Conservation (phyloP, 768 basidiomycete species). For the Chalciporus piperatus region DNA sequence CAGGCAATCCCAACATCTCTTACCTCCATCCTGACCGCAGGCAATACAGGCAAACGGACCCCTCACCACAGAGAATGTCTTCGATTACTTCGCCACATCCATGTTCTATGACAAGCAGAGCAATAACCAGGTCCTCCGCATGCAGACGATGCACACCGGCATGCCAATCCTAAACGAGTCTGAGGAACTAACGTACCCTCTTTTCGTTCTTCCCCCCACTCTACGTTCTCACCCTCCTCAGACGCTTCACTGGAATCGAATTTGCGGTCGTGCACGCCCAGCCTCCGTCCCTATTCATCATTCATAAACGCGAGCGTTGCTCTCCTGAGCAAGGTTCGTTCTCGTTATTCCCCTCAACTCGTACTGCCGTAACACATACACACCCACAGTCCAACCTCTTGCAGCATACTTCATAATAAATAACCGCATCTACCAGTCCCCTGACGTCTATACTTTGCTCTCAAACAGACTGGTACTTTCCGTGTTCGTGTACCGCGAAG, state of each 20-base stretch:
- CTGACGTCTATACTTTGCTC: constrained; percentile 78
- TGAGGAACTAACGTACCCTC: constrained; percentile 76
- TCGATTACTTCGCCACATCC: constrained; percentile 87
- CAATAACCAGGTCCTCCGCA: constrained; percentile 87
- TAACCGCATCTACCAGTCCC: constrained; percentile 85
- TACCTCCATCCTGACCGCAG: no score
- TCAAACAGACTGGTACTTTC: constrained; percentile 74
- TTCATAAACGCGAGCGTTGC: constrained; percentile 83
- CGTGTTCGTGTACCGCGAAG: neutral
- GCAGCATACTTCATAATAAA: constrained; percentile 87
- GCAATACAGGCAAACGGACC: constrained; percentile 66
- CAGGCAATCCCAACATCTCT: constrained; percentile 13
- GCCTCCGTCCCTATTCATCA: constrained; percentile 80
- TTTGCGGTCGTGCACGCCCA: constrained; percentile 81
- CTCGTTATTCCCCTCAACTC: neutral
- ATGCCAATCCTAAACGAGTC: constrained; percentile 73
- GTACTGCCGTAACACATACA: constrained; percentile 5
- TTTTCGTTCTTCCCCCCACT: neutral
- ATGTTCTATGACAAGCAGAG: constrained; percentile 96
- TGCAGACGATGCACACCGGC: constrained; percentile 92
- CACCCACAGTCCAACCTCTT: constrained; percentile 60
- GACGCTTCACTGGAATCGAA: constrained; percentile 85
- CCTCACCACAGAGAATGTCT: constrained; percentile 71
- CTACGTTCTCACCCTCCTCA: constrained; percentile 26
- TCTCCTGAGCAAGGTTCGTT: constrained; percentile 78